These are phyloP conservation scores for Pugionium cornutum DNA, from an alignment of 345 rosid genomes.

Conservation along the genomic window DNA sequence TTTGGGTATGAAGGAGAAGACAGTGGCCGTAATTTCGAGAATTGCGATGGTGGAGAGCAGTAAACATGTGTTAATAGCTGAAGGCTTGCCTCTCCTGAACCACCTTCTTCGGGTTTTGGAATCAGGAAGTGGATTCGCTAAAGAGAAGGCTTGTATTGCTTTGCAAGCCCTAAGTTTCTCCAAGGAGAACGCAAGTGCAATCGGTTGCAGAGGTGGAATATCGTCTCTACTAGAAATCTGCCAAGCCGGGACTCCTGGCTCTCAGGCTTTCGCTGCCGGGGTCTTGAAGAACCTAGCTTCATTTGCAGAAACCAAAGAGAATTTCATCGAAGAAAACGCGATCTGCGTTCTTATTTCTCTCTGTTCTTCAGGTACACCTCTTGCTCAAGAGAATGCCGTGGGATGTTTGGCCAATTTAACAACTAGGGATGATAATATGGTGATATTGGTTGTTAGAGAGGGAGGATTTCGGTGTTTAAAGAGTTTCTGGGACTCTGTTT, in stretches of 20 bases:
- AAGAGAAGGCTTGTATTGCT: constrained; percentile 79
- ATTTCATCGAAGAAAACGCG: constrained; percentile 72
- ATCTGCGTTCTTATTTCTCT: constrained; percentile 55
- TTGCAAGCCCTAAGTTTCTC: constrained; percentile 67
- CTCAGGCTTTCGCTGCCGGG: constrained; percentile 83
- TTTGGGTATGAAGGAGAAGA: constrained; percentile 67
- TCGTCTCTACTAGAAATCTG: constrained; percentile 80
- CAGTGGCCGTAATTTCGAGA: constrained; percentile 68
- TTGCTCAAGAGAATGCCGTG: constrained; percentile 76
- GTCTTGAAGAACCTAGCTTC: constrained; percentile 74
- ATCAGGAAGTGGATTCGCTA: constrained; percentile 82
- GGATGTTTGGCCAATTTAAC: constrained; percentile 76
- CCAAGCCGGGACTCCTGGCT: constrained; percentile 73
- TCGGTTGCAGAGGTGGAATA: constrained; percentile 89
- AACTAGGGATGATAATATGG: constrained; percentile 53
- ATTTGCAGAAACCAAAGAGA: constrained; percentile 60
- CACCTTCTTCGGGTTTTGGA: constrained; percentile 78
- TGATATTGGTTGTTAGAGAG: constrained; percentile 62
- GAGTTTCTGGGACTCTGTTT: constrained; percentile 73
- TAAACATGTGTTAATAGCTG: constrained; percentile 68
- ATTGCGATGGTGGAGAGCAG: constrained; percentile 76
- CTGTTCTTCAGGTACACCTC: constrained; percentile 68
- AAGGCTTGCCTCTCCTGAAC: constrained; percentile 71
- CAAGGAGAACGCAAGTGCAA: constrained; percentile 77
- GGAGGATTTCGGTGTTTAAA: constrained; percentile 70